phyloP scores from a whole-genome alignment of 306 rosid genomes.

The Trifolium subterraneum region DNA sequence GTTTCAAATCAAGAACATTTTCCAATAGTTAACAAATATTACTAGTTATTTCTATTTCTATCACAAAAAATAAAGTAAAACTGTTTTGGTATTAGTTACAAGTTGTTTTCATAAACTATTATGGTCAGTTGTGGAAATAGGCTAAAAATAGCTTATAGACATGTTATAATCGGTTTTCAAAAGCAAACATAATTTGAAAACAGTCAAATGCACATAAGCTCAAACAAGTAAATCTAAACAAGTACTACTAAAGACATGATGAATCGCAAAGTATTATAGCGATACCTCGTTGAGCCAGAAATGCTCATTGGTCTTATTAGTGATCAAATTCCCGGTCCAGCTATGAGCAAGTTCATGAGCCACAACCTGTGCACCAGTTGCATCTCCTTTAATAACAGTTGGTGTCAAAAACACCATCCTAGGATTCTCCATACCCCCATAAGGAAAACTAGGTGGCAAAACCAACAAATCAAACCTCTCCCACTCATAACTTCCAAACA shows the following conservation, averaged over 20 bases:
- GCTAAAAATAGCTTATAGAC: not conserved
- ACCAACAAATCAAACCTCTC: constrained; percentile 89
- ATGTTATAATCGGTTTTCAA: not conserved
- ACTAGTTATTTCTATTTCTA: not conserved
- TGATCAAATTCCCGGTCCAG: constrained; percentile 97
- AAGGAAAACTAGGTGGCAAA: constrained; percentile 92
- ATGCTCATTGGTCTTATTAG: constrained; percentile 87
- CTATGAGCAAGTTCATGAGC: constrained; percentile 98
- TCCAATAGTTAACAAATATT: not conserved
- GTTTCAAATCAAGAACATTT: no score
- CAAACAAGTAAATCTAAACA: not conserved
- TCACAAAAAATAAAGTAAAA: not conserved
- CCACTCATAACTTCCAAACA: constrained; percentile 84
- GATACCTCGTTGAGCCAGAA: constrained; percentile 93
- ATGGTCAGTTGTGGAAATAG: no score
- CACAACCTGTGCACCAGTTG: constrained; percentile 85
- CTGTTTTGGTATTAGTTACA: not conserved
- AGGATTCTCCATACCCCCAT: constrained; percentile 97
- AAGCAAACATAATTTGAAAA: not conserved
- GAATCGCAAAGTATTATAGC: not conserved
- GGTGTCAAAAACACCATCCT: constrained; percentile 94
- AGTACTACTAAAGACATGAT: not conserved
- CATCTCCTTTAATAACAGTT: constrained; percentile 87
- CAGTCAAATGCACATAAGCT: not conserved
- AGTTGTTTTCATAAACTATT: not conserved